phyloP scores from a whole-genome alignment of 192 early-diverging fungal genomes.

The Coemansia sp. region DNA sequence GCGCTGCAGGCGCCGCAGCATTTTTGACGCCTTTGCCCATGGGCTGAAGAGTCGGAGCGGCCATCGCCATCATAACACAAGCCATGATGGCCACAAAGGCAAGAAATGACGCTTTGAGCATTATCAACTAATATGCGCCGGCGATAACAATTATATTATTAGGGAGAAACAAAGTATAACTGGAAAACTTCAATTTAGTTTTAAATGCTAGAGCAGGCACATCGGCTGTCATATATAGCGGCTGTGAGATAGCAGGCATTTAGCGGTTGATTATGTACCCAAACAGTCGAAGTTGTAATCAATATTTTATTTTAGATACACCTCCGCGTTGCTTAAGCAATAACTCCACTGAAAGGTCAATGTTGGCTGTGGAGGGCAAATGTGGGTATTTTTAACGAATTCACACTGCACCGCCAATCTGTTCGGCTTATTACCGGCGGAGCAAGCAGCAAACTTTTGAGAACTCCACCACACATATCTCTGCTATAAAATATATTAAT shows the following conservation, averaged over 20 bases:
- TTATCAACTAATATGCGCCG: slow-evolving; percentile 2
- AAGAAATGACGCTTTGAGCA: slow-evolving; percentile 40
- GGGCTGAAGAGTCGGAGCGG: slow-evolving; percentile 19
- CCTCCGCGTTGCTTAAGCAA: neutral
- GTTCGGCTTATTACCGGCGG: neutral
- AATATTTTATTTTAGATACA: neutral
- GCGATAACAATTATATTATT: slow-evolving; percentile 11
- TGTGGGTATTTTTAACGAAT: neutral
- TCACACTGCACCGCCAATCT: neutral
- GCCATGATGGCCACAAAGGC: slow-evolving; percentile 41
- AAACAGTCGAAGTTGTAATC: neutral
- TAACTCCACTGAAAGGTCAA: neutral
- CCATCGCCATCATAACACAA: slow-evolving; percentile 50
- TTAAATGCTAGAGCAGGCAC: neutral
- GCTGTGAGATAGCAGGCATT: neutral
- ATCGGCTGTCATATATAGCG: neutral
- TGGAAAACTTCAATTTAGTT: too few relatives aligned
- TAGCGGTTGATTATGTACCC: neutral
- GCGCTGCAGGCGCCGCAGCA: neutral
- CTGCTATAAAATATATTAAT: neutral
- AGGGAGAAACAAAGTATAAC: neutral
- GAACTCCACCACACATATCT: neutral
- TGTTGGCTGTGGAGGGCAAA: neutral
- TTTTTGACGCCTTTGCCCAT: slow-evolving; percentile 11
- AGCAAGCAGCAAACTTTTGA: neutral